phyloP scores from a whole-genome alignment of 2,329 filamentous ascomycete species.

The Pseudogymnoascus sp. region DNA sequence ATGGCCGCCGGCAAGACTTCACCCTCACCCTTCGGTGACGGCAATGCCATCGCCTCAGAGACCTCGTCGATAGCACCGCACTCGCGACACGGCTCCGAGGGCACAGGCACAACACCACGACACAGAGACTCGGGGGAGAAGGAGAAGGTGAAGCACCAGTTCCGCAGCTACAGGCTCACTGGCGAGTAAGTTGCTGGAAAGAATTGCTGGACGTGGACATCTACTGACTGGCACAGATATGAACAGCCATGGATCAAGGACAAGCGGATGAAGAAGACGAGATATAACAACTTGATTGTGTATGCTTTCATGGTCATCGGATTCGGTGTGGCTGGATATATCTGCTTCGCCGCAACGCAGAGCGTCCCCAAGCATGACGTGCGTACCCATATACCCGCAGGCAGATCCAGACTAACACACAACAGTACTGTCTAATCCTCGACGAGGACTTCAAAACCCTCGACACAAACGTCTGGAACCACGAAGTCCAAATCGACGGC shows the following conservation, averaged over 20 bases:
- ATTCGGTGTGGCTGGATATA: conserved; percentile 28
- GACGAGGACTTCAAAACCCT: conserved; percentile 43
- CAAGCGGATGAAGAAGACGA: conserved; percentile 28
- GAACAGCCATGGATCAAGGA: conserved; percentile 36
- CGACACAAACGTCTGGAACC: conserved; percentile 40
- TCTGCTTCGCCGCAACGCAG: conserved; percentile 27
- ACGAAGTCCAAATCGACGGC: conserved; percentile 39
- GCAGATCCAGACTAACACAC: neutral
- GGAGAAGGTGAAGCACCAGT: conserved; percentile 36
- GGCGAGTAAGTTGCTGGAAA: conserved; percentile 17
- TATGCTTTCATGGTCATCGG: conserved; percentile 29
- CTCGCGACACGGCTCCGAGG: conserved; percentile 1
- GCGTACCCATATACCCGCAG: neutral
- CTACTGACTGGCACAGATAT: conserved; percentile 17
- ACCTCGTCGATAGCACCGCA: conserved; percentile 9
- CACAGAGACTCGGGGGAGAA: neutral
- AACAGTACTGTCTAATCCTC: conserved; percentile 43
- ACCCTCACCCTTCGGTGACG: neutral
- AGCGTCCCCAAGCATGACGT: neutral
- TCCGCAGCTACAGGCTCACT: conserved; percentile 31
- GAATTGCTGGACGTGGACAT: neutral
- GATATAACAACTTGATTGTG: conserved; percentile 33
- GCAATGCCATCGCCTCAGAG: neutral
- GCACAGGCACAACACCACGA: neutral
- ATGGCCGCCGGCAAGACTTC: neutral